Percentiles rank a stretch among this genome's conserved stretches.
Evolutionary conservation across 1,284 basidiomycete genomes (phyloP).

Genomic region (Retiboletus flavoniger): DNA sequence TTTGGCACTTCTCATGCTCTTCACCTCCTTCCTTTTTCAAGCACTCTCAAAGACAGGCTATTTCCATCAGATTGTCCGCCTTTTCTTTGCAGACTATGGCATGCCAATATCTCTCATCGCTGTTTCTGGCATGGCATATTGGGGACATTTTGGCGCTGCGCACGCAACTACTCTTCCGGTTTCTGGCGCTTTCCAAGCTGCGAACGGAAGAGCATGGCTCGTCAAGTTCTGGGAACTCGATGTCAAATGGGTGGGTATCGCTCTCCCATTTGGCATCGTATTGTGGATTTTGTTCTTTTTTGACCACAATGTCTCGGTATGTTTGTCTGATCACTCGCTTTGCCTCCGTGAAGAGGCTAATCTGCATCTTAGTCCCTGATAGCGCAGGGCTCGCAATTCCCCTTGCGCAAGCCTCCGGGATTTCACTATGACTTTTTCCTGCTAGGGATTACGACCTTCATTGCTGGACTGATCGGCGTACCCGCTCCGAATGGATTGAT

Average conservation of each 20-base stretch:
- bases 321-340: conserved; percentile 22
- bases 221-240: conserved; percentile 91
- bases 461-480: conserved; percentile 86
- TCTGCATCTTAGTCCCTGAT: conserved; percentile 67
- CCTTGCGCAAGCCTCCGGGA: conserved; percentile 87
- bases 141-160: conserved; percentile 73
- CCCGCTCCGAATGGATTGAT: conserved; percentile 96
- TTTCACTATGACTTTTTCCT: conserved; percentile 92
- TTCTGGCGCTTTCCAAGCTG: conserved; percentile 69
- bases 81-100: conserved; percentile 83
- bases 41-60: conserved; percentile 60
- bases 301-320: conserved; percentile 81
- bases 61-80: conserved; percentile 70
- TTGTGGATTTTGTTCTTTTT: conserved; percentile 77
- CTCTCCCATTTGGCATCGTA: conserved; percentile 70
- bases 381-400: conserved; percentile 90
- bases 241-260: conserved; percentile 86
- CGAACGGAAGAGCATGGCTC: conserved; percentile 78
- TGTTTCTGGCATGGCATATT: conserved; percentile 76
- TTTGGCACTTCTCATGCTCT: conserved; percentile 75
- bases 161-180: conserved; percentile 70
- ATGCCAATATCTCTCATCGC: conserved; percentile 85
- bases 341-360: neutral
- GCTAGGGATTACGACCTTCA: conserved; percentile 89
- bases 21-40: conserved; percentile 72